A percentile compares a stretch with the other conserved stretches of the same genome.
phyloP scores from a whole-genome alignment of 371 early-diverging fungal genomes.

The Nematocida ironsii region DNA sequence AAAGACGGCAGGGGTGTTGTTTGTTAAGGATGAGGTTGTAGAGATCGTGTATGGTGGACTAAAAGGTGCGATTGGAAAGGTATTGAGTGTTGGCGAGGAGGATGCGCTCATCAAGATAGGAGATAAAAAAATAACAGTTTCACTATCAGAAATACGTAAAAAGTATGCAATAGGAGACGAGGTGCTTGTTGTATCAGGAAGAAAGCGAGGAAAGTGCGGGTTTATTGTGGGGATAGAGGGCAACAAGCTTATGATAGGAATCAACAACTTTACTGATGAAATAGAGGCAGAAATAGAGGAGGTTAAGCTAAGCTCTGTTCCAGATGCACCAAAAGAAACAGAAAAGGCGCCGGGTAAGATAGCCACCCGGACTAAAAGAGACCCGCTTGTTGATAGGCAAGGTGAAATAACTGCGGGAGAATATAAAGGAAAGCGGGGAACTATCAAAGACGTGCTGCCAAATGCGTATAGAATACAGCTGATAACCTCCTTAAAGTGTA shows the following conservation, averaged over 20 bases:
- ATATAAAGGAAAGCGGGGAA: constrained; percentile 91
- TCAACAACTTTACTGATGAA: constrained; percentile 64
- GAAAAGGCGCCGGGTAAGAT: not conserved
- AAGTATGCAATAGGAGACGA: constrained; percentile 78
- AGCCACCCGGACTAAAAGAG: constrained; percentile 65
- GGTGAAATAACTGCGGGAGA: constrained; percentile 83
- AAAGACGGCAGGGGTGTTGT: not conserved
- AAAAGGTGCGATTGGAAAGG: constrained; percentile 40
- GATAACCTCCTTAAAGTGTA: constrained; percentile 78
- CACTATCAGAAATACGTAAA: constrained; percentile 74
- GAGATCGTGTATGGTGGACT: constrained; percentile 43
- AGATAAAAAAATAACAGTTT: constrained; percentile 25
- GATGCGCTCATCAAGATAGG: constrained; percentile 39
- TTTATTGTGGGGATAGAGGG: constrained; percentile 74
- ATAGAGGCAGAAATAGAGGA: constrained; percentile 61
- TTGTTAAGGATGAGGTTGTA: constrained; percentile 51
- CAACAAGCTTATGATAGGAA: constrained; percentile 71
- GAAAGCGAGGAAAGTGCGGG: constrained; percentile 78
- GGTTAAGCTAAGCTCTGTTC: constrained; percentile 72
- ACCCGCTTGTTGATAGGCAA: constrained; percentile 79
- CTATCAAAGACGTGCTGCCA: constrained; percentile 81
- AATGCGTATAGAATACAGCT: constrained; percentile 82
- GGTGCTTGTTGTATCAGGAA: constrained; percentile 82
- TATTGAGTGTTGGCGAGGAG: constrained; percentile 1
- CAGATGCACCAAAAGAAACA: not conserved